Base-by-base conservation (phyloP, 495 filamentous ascomycete species). In the Aspergillus panamensis region DNA sequence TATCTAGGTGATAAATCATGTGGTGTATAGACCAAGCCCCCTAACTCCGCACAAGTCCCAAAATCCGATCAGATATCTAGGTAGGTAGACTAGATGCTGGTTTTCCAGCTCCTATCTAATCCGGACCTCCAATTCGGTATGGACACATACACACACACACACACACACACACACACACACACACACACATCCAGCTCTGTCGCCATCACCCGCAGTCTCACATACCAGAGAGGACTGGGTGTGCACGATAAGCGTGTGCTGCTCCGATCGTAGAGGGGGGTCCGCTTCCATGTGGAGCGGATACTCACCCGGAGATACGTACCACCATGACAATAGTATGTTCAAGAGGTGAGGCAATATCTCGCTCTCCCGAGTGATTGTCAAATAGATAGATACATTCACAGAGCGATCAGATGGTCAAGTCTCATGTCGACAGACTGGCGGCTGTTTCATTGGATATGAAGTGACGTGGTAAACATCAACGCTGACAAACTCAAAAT, bases 221-320 rank as follows among this genome's bases (percentile, higher is more conserved):
- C 42, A 45, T 45, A 3, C 16, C 42, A 45, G 42, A 45, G 17
- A n/a, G 25, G 43, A 54, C 19, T 19, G 30, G 20, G 16, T 20
- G 37, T 30, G 30, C 44, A 19, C 20, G 57, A 59, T 59, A 53
- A 52, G 40, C 49, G 40, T 42, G 49, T 37, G 30, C 31, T 25
- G 19, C 40, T 53, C 57, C 57, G 57, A 59, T 59, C 20, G 29
- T 49, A 49, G 57, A 59, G 57, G 35, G 35, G 35, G 42, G 8
- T 45, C 42, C 42, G 42, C 42, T 45, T 20, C 42, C 16, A 45
- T 45, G 42, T 44, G 40, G 40, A 44, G 40, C 17, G 40, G 40
- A 14, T n/a, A 44, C 13, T 19, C 40, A 17, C 14, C 40, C 14
- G 17, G 40, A 44, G 16, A 44, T 44, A 19, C 8, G 40, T n/a